Base-by-base conservation (phyloP, 345 rosid species). In the Anastatica hierochuntica region DNA sequence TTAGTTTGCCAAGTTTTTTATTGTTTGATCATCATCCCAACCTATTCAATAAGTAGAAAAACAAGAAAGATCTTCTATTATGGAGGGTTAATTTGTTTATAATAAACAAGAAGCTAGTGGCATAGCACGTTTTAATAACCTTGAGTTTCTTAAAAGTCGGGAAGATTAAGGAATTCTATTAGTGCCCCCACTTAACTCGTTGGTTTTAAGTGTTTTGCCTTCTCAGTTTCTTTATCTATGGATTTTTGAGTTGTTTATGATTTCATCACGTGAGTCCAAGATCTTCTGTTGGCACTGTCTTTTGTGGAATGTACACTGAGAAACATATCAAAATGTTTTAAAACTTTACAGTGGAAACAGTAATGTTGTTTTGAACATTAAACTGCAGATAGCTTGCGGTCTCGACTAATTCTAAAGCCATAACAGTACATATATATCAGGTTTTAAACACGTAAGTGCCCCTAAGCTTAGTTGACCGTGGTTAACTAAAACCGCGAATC, bases 401-500 rank as follows among this genome's bases (percentile, higher is more conserved):
- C 10, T 33, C 10, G 29, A 58, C 36, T 41, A 60, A 19, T 30
- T 26, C 23, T 42, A 21, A 54, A 49, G 50, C 12, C 19, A n/a
- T n/a, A n/a, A n/a, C 14, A 35, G 19, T 31, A 27, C 68, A 55
- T 56, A 52, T 35, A 34, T 24, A 33, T 67, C 51, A 57, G n/a
- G 43, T 37, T 51, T 53, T 30, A 46, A 26, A 44, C 24, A 42
- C 33, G 33, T 49, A 41, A 34, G 31, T 47, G 42, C 41, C 24
- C 43, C 65, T 66, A 53, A 66, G 18, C 56, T 56, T 51, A 51
- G 39, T 53, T 51, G 60, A 43, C 43, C 23, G 10, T 43, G 41
- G 57, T 64, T 66, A 79, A 58, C 70, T 72, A 51, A 70, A 72
- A 31, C 60, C 34, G 7, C 53, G 72, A 35, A 76, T 40, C 38